Evolutionary conservation across 2,329 filamentous ascomycete species (phyloP), one percentile per base, ranked within the genome.

Genomic region (Lachnellula suecica): DNA sequence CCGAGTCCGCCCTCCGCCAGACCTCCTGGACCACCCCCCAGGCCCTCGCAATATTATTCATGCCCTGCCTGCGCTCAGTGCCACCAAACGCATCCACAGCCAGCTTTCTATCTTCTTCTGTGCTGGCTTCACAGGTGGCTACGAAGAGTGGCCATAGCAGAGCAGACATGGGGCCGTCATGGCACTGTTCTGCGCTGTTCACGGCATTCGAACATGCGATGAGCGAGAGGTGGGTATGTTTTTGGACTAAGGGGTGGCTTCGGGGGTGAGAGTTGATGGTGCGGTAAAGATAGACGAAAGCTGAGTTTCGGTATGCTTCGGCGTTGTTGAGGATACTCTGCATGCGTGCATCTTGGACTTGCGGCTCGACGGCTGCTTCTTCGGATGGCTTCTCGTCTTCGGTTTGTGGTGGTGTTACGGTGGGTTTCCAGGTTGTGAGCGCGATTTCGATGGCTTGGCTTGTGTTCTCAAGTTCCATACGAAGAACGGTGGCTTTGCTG

Each of bases 91-190:
- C 72, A 49, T 71, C 70, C 23, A 72, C 66, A 4, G 82, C 80
- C 17, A 81, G 67, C 5, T 70, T 71, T 15, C 82, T 71, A 62
- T 87, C 82, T 8, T 69, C 71, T 1, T 66, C 59, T 15, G 65
- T 71, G 8, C 72, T 68, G 0, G 82, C 83, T 64, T 87, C 83
- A 62, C 82, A 85, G 1, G 81, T 76, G 2, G 82, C 79, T 9
- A 83, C 81, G 59, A 87, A 87, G 2, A 86, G 70, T 1, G 83
- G 83, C 81, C 83, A 86, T 2, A 87, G 72, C 31, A 87, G 70
- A 2, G 83, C 83, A 2, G 79, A 77, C 79, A 85, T 84, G 0
- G 83, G 83, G 0, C 83, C 82, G 41, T 61, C 58, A 19, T 52
- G 31, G 41, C 61, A 64, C 25, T 55, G 24, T 43, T 62, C 56